Base-by-base conservation (phyloP, 164 flowering plant species). In the Vitis labrusca region DNA sequence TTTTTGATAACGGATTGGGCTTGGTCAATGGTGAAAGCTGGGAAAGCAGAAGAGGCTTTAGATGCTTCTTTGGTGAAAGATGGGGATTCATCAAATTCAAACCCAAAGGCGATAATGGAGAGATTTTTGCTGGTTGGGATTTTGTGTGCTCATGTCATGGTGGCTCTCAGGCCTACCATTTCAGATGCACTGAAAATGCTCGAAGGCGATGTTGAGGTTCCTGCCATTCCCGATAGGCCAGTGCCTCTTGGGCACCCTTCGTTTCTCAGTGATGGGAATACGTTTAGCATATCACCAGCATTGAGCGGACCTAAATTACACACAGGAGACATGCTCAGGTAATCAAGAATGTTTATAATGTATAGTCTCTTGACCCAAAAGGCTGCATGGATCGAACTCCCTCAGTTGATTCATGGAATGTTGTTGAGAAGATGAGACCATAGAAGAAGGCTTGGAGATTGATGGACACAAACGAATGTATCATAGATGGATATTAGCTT, bases 71-170 rank as follows among this genome's bases (percentile, higher is more conserved):
- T 91, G 76, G n/a, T 84, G 63, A 77, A 59, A 66, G 69, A 71
- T 9, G 83, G 52, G 4, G 88, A 76, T 44, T 71, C 63, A 13
- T 47, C 27, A 8, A 79, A 60, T 23, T 55, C 79, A 8, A 82
- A 88, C 69, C 92, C 91, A 0, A 88, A 55, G 71, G 79, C 68
- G 13, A 76, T 87, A 19, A 89, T 88, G 94, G 89, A 86, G 74
- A 87, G 95, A 63, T 93, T 86, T 71, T 76, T 93, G 48, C 68
- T 80, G 63, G 93, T 91, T 51, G 98, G 97, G 50, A 84, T 91
- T 47, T 67, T 91, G 73, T 93, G 98, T 80, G 85, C 98, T 70
- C 97, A 93, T 86, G 86, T 90, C 3, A 88, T 91, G 97, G 98
- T 91, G 59, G 94, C 93, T 64, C 71, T 88, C 23, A 81, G 95